Percentiles rank a stretch among this genome's conserved stretches.
These are phyloP conservation scores for Fusarium liriodendri DNA, from an alignment of 2,329 filamentous ascomycete genomes.

Conservation along the genomic window DNA sequence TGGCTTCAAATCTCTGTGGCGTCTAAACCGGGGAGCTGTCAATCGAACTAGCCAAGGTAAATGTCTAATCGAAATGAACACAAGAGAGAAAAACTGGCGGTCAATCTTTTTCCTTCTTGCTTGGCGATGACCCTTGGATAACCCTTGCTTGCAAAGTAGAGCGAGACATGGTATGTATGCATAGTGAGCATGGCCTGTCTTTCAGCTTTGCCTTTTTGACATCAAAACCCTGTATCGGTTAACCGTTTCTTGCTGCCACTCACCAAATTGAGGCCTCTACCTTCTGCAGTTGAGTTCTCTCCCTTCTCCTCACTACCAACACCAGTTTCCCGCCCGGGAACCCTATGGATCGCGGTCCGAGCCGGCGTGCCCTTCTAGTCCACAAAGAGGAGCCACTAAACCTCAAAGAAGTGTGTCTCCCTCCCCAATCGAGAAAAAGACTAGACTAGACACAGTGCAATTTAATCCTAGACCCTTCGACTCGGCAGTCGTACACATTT, in stretches of 20 bases:
- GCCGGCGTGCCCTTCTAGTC: background rate
- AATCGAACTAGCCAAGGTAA: background rate
- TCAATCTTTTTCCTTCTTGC: background rate
- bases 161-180: background rate
- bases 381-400: background rate
- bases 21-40: background rate
- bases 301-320: background rate
- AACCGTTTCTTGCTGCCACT: background rate
- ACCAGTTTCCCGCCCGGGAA: background rate
- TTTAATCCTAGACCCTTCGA: background rate
- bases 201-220: background rate
- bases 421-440: background rate
- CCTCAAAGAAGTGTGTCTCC: background rate
- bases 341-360: slow-evolving; percentile 6
- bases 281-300: background rate
- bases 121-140: background rate
- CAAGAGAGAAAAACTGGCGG: background rate
- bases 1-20: background rate
- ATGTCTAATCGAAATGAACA: background rate
- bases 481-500: background rate
- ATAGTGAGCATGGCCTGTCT: background rate
- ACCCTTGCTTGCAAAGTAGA: background rate
- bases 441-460: background rate
- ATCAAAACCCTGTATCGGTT: background rate
- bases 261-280: background rate